Conservation (phyloP, 73 alveolate species). For the Symbiodinium pilosum region DNA sequence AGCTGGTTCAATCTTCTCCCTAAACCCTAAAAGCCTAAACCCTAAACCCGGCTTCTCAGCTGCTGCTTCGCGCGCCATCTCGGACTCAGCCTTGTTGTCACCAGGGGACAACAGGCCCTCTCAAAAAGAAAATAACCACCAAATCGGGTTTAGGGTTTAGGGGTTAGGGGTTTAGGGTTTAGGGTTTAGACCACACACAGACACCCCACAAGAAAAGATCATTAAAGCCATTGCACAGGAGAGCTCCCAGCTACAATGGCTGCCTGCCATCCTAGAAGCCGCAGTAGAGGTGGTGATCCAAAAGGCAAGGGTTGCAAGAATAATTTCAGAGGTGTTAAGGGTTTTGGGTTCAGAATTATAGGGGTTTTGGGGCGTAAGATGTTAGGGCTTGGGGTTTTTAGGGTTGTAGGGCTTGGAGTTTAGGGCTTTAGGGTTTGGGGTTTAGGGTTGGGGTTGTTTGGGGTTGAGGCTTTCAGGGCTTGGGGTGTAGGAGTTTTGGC, state of each 20-base stretch:
- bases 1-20: background rate
- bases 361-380: background rate
- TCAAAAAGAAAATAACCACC: too few relatives aligned
- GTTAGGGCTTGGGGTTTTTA: background rate
- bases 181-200: background rate
- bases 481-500: too few relatives aligned
- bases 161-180: too few relatives aligned
- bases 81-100: too few relatives aligned
- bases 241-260: conserved; percentile 81
- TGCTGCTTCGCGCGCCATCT: too few relatives aligned
- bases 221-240: too few relatives aligned
- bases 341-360: background rate
- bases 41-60: background rate
- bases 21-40: background rate
- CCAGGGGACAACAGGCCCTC: too few relatives aligned
- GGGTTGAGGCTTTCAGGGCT: too few relatives aligned
- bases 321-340: background rate
- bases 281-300: conserved; percentile 77
- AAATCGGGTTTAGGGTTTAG: background rate
- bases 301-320: conserved; percentile 1
- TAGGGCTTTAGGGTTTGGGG: background rate
- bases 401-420: background rate
- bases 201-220: too few relatives aligned
- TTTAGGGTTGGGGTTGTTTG: too few relatives aligned
- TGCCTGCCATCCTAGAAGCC: conserved; percentile 56